Percentiles rank a stretch among this genome's conserved stretches.
Conservation (phyloP, 1,284 basidiomycete genomes). For the Porodaedalea pini region DNA sequence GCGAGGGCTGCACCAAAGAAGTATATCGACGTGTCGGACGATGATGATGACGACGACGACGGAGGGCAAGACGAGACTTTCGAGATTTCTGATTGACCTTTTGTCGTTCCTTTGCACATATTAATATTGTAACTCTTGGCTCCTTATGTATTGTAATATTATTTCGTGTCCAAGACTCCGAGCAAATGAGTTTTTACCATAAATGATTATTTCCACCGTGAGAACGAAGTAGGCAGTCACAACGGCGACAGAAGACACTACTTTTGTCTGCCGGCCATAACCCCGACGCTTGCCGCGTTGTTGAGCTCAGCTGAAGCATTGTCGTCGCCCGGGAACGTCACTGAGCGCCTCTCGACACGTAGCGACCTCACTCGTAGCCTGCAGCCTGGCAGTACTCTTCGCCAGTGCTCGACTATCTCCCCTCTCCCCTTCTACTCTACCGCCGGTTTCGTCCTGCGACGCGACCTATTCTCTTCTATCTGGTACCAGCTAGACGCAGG, state of each 20-base stretch:
- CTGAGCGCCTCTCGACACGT: neutral
- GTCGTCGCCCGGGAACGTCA: neutral
- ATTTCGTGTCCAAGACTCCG: too few relatives aligned
- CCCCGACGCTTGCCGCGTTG: neutral
- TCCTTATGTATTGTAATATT: slow-evolving; percentile 1
- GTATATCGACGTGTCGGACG: slow-evolving; percentile 38
- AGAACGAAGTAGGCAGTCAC: slow-evolving; percentile 1
- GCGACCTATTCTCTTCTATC: neutral
- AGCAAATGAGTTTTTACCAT: too few relatives aligned
- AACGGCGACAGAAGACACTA: slow-evolving; percentile 3
- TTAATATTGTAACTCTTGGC: too few relatives aligned
- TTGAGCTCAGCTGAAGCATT: neutral
- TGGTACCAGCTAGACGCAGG: neutral
- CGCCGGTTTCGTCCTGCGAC: neutral
- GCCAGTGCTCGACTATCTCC: neutral
- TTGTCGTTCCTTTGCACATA: neutral
- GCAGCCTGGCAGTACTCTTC: neutral
- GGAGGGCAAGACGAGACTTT: slow-evolving; percentile 27
- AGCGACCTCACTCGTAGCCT: neutral
- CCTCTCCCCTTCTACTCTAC: neutral
- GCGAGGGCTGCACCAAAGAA: slow-evolving; percentile 35
- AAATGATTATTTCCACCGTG: too few relatives aligned
- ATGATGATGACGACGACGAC: slow-evolving; percentile 35
- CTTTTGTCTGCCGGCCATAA: neutral
- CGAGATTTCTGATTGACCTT: slow-evolving; percentile 20